Evolutionary conservation across 495 filamentous ascomycete genomes (phyloP).

Genomic region (Penicillium taxi): DNA sequence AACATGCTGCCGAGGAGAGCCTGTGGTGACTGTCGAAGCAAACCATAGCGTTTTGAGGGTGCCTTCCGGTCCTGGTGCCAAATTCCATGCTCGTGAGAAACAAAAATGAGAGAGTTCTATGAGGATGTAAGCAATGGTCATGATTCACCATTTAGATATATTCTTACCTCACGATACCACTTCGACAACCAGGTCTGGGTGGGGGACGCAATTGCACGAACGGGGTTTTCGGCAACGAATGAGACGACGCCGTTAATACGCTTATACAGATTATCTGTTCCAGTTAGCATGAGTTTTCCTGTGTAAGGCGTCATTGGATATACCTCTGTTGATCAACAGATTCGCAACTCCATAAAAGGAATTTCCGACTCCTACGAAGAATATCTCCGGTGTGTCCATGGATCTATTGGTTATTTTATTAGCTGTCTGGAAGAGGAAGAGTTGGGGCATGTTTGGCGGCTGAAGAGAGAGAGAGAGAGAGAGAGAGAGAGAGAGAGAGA

Average conservation of each 20-base stretch:
- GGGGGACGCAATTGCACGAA: constrained; percentile 56
- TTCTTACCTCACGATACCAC: constrained; percentile 58
- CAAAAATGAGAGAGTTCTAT: constrained; percentile 63
- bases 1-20: constrained; percentile 58
- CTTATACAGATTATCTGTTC: constrained; percentile 37
- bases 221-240: constrained; percentile 38
- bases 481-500: too few relatives aligned
- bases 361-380: constrained; percentile 77
- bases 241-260: constrained; percentile 53
- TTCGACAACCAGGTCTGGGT: constrained; percentile 54
- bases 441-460: too few relatives aligned
- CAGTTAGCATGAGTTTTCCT: constrained; percentile 11
- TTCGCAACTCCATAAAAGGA: constrained; percentile 62
- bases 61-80: constrained; percentile 60
- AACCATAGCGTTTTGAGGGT: constrained; percentile 63
- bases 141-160: too few relatives aligned
- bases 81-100: constrained; percentile 59
- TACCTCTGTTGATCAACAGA: constrained; percentile 61
- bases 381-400: constrained; percentile 59
- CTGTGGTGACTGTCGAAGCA: constrained; percentile 46
- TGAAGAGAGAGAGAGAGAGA: too few relatives aligned
- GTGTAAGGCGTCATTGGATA: background rate
- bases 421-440: too few relatives aligned
- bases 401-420: constrained; percentile 32
- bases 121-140: too few relatives aligned